phyloP scores from a whole-genome alignment of 495 filamentous ascomycete species.

The Aspergillus saccharolyticus region DNA sequence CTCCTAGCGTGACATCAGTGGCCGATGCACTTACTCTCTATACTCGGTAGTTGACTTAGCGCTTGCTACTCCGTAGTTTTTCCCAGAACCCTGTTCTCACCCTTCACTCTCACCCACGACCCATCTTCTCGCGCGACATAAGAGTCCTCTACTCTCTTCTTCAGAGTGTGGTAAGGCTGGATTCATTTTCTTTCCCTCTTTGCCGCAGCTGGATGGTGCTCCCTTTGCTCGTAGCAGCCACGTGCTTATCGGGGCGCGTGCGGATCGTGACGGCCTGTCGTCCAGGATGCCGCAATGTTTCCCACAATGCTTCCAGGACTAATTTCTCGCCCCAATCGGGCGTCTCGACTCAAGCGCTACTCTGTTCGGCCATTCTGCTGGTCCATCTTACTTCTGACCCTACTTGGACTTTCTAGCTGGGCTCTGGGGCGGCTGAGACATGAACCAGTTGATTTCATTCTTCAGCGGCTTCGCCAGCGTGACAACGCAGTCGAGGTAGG shows the following conservation, averaged over 20 bases:
- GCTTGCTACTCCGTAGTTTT: background rate
- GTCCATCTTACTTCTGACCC: slow-evolving; percentile 28
- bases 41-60: background rate
- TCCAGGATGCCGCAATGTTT: slow-evolving; percentile 27
- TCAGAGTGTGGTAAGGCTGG: background rate
- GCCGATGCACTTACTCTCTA: background rate
- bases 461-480: slow-evolving; percentile 18
- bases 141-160: background rate
- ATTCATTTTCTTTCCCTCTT: background rate
- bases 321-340: slow-evolving; percentile 21
- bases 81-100: background rate
- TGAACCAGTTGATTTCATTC: slow-evolving; percentile 4
- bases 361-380: slow-evolving; percentile 37
- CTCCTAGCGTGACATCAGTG: background rate
- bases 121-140: background rate
- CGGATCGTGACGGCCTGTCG: slow-evolving; percentile 21
- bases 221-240: background rate
- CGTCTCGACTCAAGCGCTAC: slow-evolving; percentile 26
- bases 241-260: slow-evolving; percentile 1
- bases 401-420: slow-evolving; percentile 27
- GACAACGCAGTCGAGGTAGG: slow-evolving; percentile 36
- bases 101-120: background rate
- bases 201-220: background rate
- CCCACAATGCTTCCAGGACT: slow-evolving; percentile 24
- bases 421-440: slow-evolving; percentile 9